Conservation (phyloP, 1,284 basidiomycete genomes). For the Heterobasidion parviporum region DNA sequence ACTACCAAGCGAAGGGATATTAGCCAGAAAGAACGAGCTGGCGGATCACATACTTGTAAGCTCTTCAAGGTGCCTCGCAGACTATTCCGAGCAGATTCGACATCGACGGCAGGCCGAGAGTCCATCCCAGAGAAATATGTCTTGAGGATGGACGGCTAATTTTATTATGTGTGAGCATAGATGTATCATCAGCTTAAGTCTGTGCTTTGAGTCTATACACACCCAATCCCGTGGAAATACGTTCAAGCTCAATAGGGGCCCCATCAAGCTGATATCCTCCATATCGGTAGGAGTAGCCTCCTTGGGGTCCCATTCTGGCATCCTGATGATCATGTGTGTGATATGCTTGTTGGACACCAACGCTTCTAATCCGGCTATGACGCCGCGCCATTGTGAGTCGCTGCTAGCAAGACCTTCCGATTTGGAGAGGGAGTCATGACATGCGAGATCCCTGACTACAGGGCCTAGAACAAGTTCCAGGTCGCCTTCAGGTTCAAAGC, state of each 20-base stretch:
- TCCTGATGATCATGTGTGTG: slow-evolving; percentile 68
- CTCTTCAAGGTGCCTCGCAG: slow-evolving; percentile 75
- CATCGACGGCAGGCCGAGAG: slow-evolving; percentile 63
- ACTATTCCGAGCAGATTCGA: slow-evolving; percentile 81
- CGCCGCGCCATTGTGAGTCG: slow-evolving; percentile 79
- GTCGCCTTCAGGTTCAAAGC: slow-evolving; percentile 49
- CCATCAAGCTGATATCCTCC: slow-evolving; percentile 64
- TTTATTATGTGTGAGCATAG: neutral
- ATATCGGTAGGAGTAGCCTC: slow-evolving; percentile 50
- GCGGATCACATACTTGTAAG: slow-evolving; percentile 46
- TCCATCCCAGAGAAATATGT: slow-evolving; percentile 82
- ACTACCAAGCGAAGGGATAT: slow-evolving; percentile 26
- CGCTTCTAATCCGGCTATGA: slow-evolving; percentile 75
- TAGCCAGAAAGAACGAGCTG: slow-evolving; percentile 3
- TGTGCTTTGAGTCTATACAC: slow-evolving; percentile 20
- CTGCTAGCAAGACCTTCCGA: slow-evolving; percentile 61
- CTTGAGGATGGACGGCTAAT: slow-evolving; percentile 69
- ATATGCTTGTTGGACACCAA: slow-evolving; percentile 80
- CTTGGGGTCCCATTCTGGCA: slow-evolving; percentile 66
- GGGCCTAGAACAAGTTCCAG: slow-evolving; percentile 35
- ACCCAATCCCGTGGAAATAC: slow-evolving; percentile 88
- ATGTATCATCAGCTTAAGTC: neutral
- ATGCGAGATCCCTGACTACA: slow-evolving; percentile 50
- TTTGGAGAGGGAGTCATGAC: slow-evolving; percentile 52
- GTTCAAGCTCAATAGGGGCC: slow-evolving; percentile 74